Evolutionary conservation across 495 filamentous ascomycete genomes (phyloP), one percentile per base, ranked within the genome.

Genomic region (Glarea lozoyensis): DNA sequence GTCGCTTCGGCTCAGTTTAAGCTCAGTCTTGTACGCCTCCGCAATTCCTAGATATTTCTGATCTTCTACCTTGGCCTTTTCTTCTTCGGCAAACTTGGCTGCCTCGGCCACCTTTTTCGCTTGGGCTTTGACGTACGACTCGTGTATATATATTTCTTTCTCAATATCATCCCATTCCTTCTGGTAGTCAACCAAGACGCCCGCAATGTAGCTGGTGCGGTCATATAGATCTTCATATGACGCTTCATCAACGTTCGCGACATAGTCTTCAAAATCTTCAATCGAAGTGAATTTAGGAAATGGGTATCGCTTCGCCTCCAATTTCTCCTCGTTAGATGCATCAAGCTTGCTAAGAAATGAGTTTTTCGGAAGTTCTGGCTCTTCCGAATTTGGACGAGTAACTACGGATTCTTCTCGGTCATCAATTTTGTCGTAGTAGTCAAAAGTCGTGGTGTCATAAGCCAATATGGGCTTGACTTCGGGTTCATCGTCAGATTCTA

Each of bases 91-190:
- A 29, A n/a, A 31, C 34, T 45, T 48, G 2, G 31, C 32, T 29
- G 37, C 15, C 13, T 41, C 38, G n/a, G 38, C 40, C 10, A 22
- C 29, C 15, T 36, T 35, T 13, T 32, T 34, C 7, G 9, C 11
- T n/a, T 41, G 11, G 6, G 25, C 23, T 18, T 30, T 41, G 11
- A 41, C 2, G 7, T 15, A 27, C 2, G 25, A 18, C 23, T 51
- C 41, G 16, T 48, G 39, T 13, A 19, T 21, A 10, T 27, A 13
- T 11, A 38, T 10, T 21, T 42, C 20, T 36, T 46, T 40, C 10
- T 49, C 42, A 11, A 56, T 29, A n/a, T 10, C 10, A n/a, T 46
- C 45, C 21, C 21, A 52, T 40, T 56, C 53, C 16, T 42, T 27
- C 36, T 56, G 45, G 7, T 39, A 40, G 9, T 18, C 33, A 11